Base-by-base conservation (phyloP, 768 basidiomycete species). In the Suillus tomentosus region DNA sequence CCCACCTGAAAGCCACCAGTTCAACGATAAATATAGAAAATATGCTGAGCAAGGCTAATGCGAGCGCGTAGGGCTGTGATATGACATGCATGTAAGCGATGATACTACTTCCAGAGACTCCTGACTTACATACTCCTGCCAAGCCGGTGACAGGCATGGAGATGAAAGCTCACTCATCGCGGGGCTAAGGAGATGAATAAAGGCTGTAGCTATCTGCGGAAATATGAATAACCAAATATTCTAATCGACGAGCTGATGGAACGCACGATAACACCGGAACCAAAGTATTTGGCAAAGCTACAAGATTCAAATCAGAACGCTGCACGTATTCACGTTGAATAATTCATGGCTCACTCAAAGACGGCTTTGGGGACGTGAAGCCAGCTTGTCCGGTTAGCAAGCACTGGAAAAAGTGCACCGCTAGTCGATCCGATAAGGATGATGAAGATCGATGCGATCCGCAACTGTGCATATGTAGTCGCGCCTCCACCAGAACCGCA, bases 251-350 rank as follows among this genome's bases (percentile, higher is more conserved):
- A 45, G n/a, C 17, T 0, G 51, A 68, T 13, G 17, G 45, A 17
- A 79, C 88, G 69, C 64, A 92, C 91, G 69, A 94, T 93, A 57
- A 94, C 91, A 31, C 94, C 94, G 15, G 92, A 94, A 34, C 94
- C 94, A 76, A 96, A 95, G 74, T 90, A 94, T 76, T 94, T 95
- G 39, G 91, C 89, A 73, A 95, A 92, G 59, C 90, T 91, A 64
- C 22, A 10, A 37, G 34, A 54, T 62, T 71, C 13, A 71, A 50
- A 70, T 60, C 3, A 67, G 11, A n/a, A 31, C 34, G 60, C 19
- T 19, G 37, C 8, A 15, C 3, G 17, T 5, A 34, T 14, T 5
- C n/a, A 17, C 7, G 40, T 14, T 24, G 42, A 17, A 27, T 2
- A 13, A 58, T 15, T 2, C 76, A 51, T 11, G 1, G 76, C 90